Evolutionary conservation across 805 yeast genomes (phyloP), one percentile per base, ranked within the genome.

Genomic region (Teunomyces aglyptinius): DNA sequence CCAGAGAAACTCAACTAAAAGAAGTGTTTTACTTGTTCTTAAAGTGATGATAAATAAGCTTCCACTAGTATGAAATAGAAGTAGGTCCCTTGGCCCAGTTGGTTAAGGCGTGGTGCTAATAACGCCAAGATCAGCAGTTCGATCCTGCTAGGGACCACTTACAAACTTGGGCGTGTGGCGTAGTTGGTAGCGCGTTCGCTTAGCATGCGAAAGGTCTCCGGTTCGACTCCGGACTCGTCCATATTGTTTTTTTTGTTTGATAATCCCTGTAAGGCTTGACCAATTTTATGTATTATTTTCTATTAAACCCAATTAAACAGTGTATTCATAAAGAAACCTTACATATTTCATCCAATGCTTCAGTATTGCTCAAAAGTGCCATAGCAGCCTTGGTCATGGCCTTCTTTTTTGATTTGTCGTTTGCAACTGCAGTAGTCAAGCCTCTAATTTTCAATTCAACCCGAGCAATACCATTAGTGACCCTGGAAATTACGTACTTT

Each of bases 131-230:
- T 70, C 75, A 69, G 75, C 75, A 66, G 75, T 70, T 70, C 75
- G 75, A 70, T 61, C 66, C 67, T 55, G 65, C 61, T 58, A 60
- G 65, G 64, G 65, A 60, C 55, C 55, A 52, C 38, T 45, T 44
- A 34, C 29, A n/a, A n/a, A 10, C 24, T 20, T 15, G 85, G 85
- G 86, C 85, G 82, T 81, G 85, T 81, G 86, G 86, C 85, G 86
- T 78, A 81, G 86, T 81, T 80, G 85, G 86, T 81, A 81, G 85
- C 85, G 85, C 85, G 85, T 78, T 78, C 82, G 80, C 85, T 80
- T 81, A 79, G 85, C 85, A 80, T 80, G 85, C 79, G 83, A 79
- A 79, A 81, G 85, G 86, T 81, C 85, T 79, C 80, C 80, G 84
- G 84, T 79, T 80, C 85, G 82, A 80, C 75, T 80, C 85, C 85